Base-by-base conservation (phyloP, 208 protist genomes). In the Vickermania ingenoplastis region DNA sequence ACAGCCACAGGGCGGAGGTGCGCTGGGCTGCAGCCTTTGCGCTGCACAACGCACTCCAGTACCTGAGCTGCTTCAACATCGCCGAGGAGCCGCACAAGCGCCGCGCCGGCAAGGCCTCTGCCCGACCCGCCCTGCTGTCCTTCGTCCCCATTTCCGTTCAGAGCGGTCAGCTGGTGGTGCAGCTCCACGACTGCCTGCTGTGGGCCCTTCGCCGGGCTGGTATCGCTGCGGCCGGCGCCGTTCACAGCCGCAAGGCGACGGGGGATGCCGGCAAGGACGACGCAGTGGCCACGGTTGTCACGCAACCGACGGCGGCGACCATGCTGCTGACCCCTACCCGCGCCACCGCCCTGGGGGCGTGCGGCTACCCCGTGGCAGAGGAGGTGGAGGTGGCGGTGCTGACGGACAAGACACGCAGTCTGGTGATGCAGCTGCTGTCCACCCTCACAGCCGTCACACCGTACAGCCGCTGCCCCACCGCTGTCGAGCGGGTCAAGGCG, bases 81-180 rank as follows among this genome's bases (percentile, higher is more conserved):
- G 86, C 86, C 14, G 80, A 92, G 67, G 86, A 92, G 61, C 73
- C 79, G 27, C 59, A 76, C 28, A 17, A 7, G 17, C 36, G 36
- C 36, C 36, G 36, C 17, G 36, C 11, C 36, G 36, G 36, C 11
- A n/a, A 7, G 11, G 7, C 36, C 17, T 45, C 36, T n/a, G 11
- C 11, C 36, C 36, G 11, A 45, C 59, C 53, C 14, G 57, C 70
- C n/a, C 62, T 70, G 23, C 76, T 79, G 60, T 79, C 86, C 14
- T 92, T 90, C 51, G 71, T 78, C 3, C 83, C 86, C 7, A 55
- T 92, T n/a, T 65, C 80, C 2, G 71, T 73, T 0, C 86, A 82
- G 63, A 69, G 79, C 51, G 81, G 82, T n/a, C 61, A 69, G 14
- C 51, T 69, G 11, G 63, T 92, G 36, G 21, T 73, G 1, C 67